phyloP scores from a whole-genome alignment of 345 rosid genomes.

The Luvunga scandens region DNA sequence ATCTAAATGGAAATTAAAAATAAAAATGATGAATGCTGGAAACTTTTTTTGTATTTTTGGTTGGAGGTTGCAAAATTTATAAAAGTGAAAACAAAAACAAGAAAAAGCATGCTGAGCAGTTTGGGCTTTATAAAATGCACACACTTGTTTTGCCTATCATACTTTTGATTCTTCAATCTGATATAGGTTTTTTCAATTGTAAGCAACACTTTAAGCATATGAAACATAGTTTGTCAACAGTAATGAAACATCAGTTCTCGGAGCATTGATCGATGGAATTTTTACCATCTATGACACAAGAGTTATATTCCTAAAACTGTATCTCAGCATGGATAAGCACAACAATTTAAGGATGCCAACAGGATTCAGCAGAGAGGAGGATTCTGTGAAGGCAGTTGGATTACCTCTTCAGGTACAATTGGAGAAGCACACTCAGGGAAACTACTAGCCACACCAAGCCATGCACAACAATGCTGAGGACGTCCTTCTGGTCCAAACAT shows the following conservation, averaged over 20 bases:
- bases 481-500: conserved; percentile 99
- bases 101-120: background rate
- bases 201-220: background rate
- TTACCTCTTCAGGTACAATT: conserved; percentile 95
- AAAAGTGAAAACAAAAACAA: background rate
- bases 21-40: background rate
- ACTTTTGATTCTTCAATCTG: background rate
- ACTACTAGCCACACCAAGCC: conserved; percentile 99
- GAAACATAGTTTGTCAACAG: background rate
- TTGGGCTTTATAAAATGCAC: background rate
- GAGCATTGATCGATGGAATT: background rate
- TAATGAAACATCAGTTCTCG: background rate
- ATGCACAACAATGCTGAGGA: conserved; percentile 99
- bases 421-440: conserved; percentile 97
- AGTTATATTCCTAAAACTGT: background rate
- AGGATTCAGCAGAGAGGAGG: background rate
- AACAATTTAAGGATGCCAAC: background rate
- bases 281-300: background rate
- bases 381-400: background rate
- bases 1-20: background rate
- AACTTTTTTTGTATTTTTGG: background rate
- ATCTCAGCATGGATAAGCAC: conserved; percentile 1
- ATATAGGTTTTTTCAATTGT: background rate
- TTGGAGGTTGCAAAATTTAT: background rate
- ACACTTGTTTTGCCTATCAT: background rate